A percentile compares a stretch with the other conserved stretches of the same genome.
phyloP scores from a whole-genome alignment of 352 stramenopile genomes.

The Phytophthora chlamydospora region DNA sequence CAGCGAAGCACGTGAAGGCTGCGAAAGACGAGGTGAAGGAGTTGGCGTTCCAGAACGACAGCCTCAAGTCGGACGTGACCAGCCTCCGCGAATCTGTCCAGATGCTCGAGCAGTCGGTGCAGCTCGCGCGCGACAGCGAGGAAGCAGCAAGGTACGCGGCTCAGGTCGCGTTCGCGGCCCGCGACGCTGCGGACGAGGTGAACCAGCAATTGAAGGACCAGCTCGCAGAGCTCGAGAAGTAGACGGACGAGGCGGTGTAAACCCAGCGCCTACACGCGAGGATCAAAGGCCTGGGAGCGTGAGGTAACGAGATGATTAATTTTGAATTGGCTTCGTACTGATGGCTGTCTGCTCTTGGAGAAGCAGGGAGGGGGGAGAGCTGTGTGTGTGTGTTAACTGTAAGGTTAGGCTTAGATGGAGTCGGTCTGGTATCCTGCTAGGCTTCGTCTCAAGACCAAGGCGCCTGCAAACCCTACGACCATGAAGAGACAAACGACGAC shows the following conservation, averaged over 20 bases:
- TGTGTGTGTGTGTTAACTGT: too few relatives aligned
- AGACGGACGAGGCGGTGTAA: slow-evolving; percentile 21
- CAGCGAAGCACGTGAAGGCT: slow-evolving; percentile 32
- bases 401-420: slow-evolving; percentile 69
- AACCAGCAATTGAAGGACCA: slow-evolving; percentile 50
- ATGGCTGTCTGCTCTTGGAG: slow-evolving; percentile 11
- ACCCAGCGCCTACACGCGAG: slow-evolving; percentile 17
- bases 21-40: slow-evolving; percentile 37
- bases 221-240: slow-evolving; percentile 43
- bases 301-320: slow-evolving; percentile 38
- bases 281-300: slow-evolving; percentile 19
- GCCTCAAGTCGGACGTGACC: slow-evolving; percentile 37
- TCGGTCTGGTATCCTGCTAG: slow-evolving; percentile 86
- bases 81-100: slow-evolving; percentile 48
- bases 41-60: slow-evolving; percentile 32
- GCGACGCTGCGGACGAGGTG: slow-evolving; percentile 61
- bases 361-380: too few relatives aligned
- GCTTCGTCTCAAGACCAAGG: slow-evolving; percentile 75
- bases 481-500: slow-evolving; percentile 82
- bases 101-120: slow-evolving; percentile 48
- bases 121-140: slow-evolving; percentile 69
- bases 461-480: slow-evolving; percentile 66
- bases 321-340: slow-evolving; percentile 43
- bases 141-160: slow-evolving; percentile 73
- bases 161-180: slow-evolving; percentile 72